phyloP scores from a whole-genome alignment of 1,284 basidiomycete species.

The Apiotrichum gamsii region DNA sequence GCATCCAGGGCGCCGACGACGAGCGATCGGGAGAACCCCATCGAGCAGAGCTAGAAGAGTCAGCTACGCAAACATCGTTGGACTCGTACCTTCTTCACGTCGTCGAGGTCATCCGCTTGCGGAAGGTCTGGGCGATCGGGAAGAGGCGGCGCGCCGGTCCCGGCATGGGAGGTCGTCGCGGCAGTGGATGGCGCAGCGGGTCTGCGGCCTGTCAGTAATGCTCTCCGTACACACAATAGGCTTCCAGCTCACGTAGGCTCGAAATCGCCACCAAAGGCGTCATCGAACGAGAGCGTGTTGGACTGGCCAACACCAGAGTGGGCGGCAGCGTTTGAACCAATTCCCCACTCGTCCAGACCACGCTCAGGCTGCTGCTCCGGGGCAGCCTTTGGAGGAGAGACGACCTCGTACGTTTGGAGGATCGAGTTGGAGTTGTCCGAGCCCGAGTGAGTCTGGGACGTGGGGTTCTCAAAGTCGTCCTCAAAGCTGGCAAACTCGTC shows the following conservation, averaged over 20 bases:
- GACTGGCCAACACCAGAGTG: background rate
- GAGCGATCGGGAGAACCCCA: conserved; percentile 44
- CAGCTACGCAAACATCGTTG: background rate
- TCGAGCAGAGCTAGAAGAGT: conserved; percentile 37
- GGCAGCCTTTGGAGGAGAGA: conserved; percentile 20
- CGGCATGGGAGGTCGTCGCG: background rate
- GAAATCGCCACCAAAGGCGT: conserved; percentile 50
- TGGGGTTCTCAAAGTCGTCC: conserved; percentile 42
- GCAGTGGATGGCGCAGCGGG: background rate
- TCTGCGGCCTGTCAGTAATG: background rate
- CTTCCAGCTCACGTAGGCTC: conserved; percentile 4
- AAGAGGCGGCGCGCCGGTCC: conserved; percentile 20
- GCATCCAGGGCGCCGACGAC: conserved; percentile 45
- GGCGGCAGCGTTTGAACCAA: background rate
- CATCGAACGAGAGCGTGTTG: conserved; percentile 52
- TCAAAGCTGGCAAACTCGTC: conserved; percentile 51
- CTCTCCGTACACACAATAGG: background rate
- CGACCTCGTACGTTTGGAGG: conserved; percentile 40
- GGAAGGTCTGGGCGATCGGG: conserved; percentile 31
- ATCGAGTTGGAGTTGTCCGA: too few species aligned
- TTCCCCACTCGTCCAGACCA: conserved; percentile 25
- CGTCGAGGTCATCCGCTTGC: conserved; percentile 46
- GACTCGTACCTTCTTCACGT: conserved; percentile 46
- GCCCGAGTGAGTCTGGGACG: conserved; percentile 15
- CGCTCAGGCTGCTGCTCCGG: too few species aligned